phyloP scores from a whole-genome alignment of 2,329 filamentous ascomycete species.

The Ceratocystis diversiconidia region DNA sequence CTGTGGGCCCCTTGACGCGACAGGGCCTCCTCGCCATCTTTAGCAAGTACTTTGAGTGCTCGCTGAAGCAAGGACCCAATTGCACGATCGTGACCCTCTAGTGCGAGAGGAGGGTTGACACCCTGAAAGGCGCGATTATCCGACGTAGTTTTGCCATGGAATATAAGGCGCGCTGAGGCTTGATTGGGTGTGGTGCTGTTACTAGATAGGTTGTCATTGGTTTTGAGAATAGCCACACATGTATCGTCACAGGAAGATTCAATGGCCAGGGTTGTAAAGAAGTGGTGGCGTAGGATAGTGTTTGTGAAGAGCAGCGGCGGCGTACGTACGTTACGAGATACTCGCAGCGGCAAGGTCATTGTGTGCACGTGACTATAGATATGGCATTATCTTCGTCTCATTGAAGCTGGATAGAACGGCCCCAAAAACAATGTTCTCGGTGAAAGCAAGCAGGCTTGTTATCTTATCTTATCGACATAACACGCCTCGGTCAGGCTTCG shows the following conservation, averaged over 20 bases:
- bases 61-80: conserved; percentile 54
- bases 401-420: no score
- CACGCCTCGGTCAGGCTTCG: background rate
- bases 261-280: conserved; percentile 52
- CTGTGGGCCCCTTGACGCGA: conserved; percentile 17
- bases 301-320: background rate
- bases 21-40: conserved; percentile 17
- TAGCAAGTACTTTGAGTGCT: conserved; percentile 34
- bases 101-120: conserved; percentile 63
- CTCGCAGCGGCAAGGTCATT: background rate
- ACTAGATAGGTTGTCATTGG: conserved; percentile 9
- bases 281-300: conserved; percentile 20
- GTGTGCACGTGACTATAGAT: background rate
- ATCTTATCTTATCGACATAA: conserved; percentile 6
- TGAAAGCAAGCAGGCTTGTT: background rate
- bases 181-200: background rate
- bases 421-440: background rate
- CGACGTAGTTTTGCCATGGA: conserved; percentile 68
- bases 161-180: conserved; percentile 46
- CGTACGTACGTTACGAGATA: background rate
- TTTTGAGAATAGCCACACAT: conserved; percentile 62
- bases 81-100: conserved; percentile 58
- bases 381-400: background rate
- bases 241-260: conserved; percentile 89
- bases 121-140: conserved; percentile 63